phyloP scores from a whole-genome alignment of 176 grass and related monocot species.

The Ampelocalamus luodianensis region DNA sequence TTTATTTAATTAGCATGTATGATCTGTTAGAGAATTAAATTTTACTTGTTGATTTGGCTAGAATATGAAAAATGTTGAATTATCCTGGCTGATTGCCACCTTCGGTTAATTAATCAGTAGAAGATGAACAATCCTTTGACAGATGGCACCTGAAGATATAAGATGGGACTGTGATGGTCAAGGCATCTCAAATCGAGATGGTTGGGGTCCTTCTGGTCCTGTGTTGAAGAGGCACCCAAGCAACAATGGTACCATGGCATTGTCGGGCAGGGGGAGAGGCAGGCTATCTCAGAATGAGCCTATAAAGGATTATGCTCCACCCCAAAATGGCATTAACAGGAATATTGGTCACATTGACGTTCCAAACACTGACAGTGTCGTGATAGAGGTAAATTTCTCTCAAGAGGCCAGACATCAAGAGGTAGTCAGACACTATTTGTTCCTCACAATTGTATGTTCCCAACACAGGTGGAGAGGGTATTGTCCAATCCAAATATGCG shows the following conservation, averaged over 20 bases:
- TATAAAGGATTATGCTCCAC: slow-evolving; percentile 45
- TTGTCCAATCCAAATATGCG: slow-evolving; percentile 76
- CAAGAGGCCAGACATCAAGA: neutral
- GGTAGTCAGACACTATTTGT: slow-evolving; percentile 35
- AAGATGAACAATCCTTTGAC: slow-evolving; percentile 30
- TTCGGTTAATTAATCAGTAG: slow-evolving; percentile 27
- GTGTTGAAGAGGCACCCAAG: slow-evolving; percentile 50
- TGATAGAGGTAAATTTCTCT: slow-evolving; percentile 71
- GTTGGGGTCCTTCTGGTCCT: slow-evolving; percentile 53
- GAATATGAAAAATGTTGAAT: slow-evolving; percentile 21
- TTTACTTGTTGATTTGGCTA: slow-evolving; percentile 15
- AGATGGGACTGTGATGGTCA: slow-evolving; percentile 69
- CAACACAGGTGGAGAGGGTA: slow-evolving; percentile 81
- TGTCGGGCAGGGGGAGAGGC: slow-evolving; percentile 51
- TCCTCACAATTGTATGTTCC: slow-evolving; percentile 32
- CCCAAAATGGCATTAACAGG: slow-evolving; percentile 68
- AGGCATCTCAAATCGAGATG: slow-evolving; percentile 47
- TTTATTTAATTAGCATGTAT: slow-evolving; percentile 20
- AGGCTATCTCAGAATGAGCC: slow-evolving; percentile 51
- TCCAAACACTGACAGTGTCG: slow-evolving; percentile 64
- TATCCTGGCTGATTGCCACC: slow-evolving; percentile 14
- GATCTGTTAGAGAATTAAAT: slow-evolving; percentile 3
- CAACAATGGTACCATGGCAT: slow-evolving; percentile 54
- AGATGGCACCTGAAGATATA: slow-evolving; percentile 95
- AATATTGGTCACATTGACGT: slow-evolving; percentile 65